A percentile compares a stretch with the other conserved stretches of the same genome.
These are phyloP conservation scores for Apodospora peruviana DNA, from an alignment of 495 filamentous ascomycete species.

Conservation along the genomic window DNA sequence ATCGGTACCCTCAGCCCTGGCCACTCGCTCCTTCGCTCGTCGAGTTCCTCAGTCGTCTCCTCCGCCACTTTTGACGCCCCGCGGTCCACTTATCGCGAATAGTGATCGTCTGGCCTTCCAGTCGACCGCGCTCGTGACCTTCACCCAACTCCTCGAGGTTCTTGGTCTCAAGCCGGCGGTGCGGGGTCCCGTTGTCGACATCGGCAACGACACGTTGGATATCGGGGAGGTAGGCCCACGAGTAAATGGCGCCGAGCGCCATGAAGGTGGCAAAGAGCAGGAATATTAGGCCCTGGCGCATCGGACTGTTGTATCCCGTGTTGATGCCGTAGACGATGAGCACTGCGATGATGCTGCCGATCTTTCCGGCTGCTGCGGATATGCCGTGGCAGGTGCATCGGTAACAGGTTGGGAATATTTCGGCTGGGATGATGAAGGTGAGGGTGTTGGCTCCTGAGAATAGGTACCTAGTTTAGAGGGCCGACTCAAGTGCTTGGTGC, in stretches of 20 bases:
- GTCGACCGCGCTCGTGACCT: slow-evolving; percentile 17
- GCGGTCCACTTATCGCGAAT: slow-evolving; percentile 23
- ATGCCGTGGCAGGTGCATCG: slow-evolving; percentile 82
- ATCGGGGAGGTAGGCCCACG: slow-evolving; percentile 32
- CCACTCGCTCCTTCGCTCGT: too few relatives aligned
- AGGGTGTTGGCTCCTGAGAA: slow-evolving; percentile 67
- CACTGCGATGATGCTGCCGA: slow-evolving; percentile 66
- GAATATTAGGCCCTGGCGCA: slow-evolving; percentile 28
- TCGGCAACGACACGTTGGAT: slow-evolving; percentile 18
- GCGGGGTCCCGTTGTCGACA: slow-evolving; percentile 6
- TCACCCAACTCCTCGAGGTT: slow-evolving; percentile 31
- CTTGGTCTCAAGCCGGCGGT: slow-evolving; percentile 15
- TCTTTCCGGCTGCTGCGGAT: slow-evolving; percentile 76
- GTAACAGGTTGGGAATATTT: slow-evolving; percentile 85
- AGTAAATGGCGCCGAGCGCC: slow-evolving; percentile 26
- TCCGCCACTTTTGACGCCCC: too few relatives aligned
- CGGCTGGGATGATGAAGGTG: slow-evolving; percentile 87
- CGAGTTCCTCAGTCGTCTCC: too few relatives aligned
- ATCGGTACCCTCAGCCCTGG: too few relatives aligned
- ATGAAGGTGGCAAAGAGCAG: slow-evolving; percentile 30
- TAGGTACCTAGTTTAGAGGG: too few relatives aligned
- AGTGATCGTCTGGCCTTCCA: slow-evolving; percentile 23
- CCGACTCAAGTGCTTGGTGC: not conserved
- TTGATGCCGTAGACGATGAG: slow-evolving; percentile 46
- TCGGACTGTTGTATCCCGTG: slow-evolving; percentile 20